A percentile compares a stretch with the other conserved stretches of the same genome.
phyloP scores from a whole-genome alignment of 23 red algal genomes.

The Gracilaria gracilis region DNA sequence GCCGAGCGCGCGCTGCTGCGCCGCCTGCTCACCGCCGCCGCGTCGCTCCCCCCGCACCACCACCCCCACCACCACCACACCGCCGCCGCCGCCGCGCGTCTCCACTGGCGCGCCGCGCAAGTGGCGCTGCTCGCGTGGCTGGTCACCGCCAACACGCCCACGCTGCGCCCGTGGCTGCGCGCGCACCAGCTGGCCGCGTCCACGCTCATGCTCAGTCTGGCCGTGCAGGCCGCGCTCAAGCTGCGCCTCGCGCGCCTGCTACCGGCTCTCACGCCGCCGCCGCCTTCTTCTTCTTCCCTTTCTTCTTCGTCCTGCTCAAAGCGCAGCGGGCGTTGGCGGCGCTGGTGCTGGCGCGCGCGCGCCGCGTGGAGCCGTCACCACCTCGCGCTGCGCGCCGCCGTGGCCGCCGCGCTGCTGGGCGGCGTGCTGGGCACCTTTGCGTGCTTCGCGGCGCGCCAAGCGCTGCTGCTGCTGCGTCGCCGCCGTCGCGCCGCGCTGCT shows the following conservation, averaged over 20 bases:
- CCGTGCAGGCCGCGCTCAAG: neutral
- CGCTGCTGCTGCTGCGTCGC: no score
- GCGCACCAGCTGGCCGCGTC: constrained; percentile 17
- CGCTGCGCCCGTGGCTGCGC: neutral
- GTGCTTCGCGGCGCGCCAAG: no score
- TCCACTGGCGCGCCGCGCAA: neutral
- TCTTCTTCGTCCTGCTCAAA: no score
- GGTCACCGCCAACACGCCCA: constrained; percentile 7
- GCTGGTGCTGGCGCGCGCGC: neutral
- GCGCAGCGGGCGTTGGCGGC: neutral
- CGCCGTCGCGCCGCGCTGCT: no score
- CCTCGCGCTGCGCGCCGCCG: neutral
- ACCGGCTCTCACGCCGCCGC: neutral
- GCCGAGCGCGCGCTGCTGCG: neutral
- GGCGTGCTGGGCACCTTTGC: neutral
- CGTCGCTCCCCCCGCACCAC: no score
- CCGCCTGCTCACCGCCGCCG: neutral
- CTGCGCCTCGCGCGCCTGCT: neutral
- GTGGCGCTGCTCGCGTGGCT: neutral
- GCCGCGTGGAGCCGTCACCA: neutral
- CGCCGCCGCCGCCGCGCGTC: neutral
- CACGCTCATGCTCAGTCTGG: neutral
- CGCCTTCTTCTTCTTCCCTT: no score
- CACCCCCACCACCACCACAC: no score
- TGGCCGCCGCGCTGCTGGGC: neutral